Evolutionary conservation across 805 yeast species (phyloP), one percentile per base, ranked within the genome.

Genomic region (Isabelozyma gotoi): DNA sequence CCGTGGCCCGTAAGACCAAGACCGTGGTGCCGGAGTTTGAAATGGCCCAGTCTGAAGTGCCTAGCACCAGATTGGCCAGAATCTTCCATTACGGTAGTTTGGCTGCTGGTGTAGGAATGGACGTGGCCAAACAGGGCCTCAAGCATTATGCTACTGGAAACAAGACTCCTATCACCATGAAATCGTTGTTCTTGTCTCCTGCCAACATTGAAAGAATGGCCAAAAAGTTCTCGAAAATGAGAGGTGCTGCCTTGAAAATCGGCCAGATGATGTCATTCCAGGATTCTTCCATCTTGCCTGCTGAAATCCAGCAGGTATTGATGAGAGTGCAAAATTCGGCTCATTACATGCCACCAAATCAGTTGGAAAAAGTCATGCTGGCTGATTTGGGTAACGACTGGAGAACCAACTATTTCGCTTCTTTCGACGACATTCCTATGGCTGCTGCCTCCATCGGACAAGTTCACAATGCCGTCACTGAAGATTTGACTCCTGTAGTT

Each of bases 261-360:
- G 99, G 99, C n/a, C 99, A 94, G 67, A 81, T 94, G 85, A 70
- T 94, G 64, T 88, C 97, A 2, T 92, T 94, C 63, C 99, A 94
- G 65, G 98, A 92, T 62, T 82, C 85, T 47, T 76, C 87, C 21
- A 81, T 92, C 27, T 67, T 92, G 34, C 98, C 99, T 1, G 74
- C 77, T 34, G 97, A 91, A 56, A 78, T 94, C 45, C 95, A 89
- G 55, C 80, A 82, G 52, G 81, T 92, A 35, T 68, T 94, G 52
- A 68, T 88, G 40, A 73, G 90, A 24, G 97, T 94, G 1, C 99
- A 94, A 66, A 92, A 90, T 62, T 82, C 85, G 56, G 98, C 99
- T 5, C 90, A 92, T 64, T 94, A 88, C 69, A 94, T 94, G 98
- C 99, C 99, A 12, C 85, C 85, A 4, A 80, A 86, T 24, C 99